Percentiles rank a stretch among this genome's conserved stretches.
phyloP scores from a whole-genome alignment of 306 rosid species.

The Biancaea sappan region DNA sequence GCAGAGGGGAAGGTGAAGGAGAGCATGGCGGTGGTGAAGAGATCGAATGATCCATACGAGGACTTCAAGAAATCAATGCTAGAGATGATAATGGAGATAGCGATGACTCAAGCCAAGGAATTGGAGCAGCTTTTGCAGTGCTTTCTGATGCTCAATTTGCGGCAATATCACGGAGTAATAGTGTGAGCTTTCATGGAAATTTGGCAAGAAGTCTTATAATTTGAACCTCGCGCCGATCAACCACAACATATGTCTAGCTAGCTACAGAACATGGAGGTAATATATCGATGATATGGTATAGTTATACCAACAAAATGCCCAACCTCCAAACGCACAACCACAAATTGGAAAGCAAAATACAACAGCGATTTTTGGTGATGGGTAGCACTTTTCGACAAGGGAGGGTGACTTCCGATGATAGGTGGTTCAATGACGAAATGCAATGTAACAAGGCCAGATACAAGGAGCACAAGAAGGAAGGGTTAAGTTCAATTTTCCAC shows the following conservation, averaged over 20 bases:
- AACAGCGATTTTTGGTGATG: too few species aligned
- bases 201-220: slow-evolving; percentile 72
- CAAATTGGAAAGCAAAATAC: too few species aligned
- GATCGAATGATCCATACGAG: slow-evolving; percentile 68
- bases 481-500: too few species aligned
- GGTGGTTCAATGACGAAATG: too few species aligned
- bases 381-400: too few species aligned
- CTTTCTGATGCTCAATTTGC: slow-evolving; percentile 65
- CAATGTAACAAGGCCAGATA: too few species aligned
- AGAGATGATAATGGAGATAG: slow-evolving; percentile 90
- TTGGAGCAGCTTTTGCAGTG: slow-evolving; percentile 79
- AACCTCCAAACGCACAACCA: too few species aligned
- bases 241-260: not conserved
- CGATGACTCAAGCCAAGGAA: slow-evolving; percentile 62
- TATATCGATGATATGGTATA: too few species aligned
- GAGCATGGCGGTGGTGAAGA: slow-evolving; percentile 73
- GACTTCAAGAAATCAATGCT: slow-evolving; percentile 91
- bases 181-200: slow-evolving; percentile 81
- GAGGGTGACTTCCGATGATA: too few species aligned
- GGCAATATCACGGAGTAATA: slow-evolving; percentile 58
- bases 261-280: too few species aligned
- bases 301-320: too few species aligned
- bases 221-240: slow-evolving; percentile 35
- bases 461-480: too few species aligned
- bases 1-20: slow-evolving; percentile 63